These are phyloP conservation scores for Ceratobasidium sp. DNA, from an alignment of 1,284 basidiomycete genomes.

Conservation along the genomic window DNA sequence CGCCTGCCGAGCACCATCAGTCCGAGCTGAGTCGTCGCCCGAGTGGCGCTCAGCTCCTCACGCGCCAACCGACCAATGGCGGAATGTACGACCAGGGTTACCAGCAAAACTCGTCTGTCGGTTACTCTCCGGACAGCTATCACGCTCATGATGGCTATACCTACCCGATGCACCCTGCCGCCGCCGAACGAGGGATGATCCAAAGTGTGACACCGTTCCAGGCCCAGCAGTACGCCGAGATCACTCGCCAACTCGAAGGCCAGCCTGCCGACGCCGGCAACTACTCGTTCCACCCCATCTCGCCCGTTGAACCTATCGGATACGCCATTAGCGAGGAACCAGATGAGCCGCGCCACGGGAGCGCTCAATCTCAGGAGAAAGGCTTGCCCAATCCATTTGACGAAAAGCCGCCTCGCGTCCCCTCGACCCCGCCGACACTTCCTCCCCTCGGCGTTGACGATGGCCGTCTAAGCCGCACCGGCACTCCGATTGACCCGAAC, in stretches of 20 bases:
- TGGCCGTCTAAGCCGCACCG: constrained; percentile 41
- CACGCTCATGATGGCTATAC: constrained; percentile 20
- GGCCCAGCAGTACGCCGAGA: constrained; percentile 50
- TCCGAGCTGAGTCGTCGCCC: constrained; percentile 48
- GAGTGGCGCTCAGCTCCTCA: constrained; percentile 43
- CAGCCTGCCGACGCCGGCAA: constrained; percentile 21
- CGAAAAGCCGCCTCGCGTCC: constrained; percentile 21
- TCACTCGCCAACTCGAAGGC: constrained; percentile 45
- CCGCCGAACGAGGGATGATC: constrained; percentile 23
- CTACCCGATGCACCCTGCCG: constrained; percentile 27
- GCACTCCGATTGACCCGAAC: constrained; percentile 49
- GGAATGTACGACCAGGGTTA: constrained; percentile 39
- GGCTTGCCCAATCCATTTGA: constrained; percentile 39
- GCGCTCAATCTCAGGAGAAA: not conserved
- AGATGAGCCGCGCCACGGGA: constrained; percentile 4
- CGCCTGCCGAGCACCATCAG: constrained; percentile 47
- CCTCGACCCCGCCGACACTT: constrained; percentile 30
- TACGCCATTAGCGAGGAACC: constrained; percentile 32
- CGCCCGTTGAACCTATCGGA: constrained; percentile 33
- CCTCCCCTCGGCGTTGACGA: constrained; percentile 32
- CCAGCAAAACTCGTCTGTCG: constrained; percentile 19
- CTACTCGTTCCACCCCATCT: constrained; percentile 38
- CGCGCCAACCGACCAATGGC: constrained; percentile 38
- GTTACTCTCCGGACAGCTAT: constrained; percentile 12
- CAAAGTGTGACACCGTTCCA: constrained; percentile 49